A percentile compares a stretch with the other conserved stretches of the same genome.
phyloP scores from a whole-genome alignment of 2,329 filamentous ascomycete species.

The Venturia nashicola region DNA sequence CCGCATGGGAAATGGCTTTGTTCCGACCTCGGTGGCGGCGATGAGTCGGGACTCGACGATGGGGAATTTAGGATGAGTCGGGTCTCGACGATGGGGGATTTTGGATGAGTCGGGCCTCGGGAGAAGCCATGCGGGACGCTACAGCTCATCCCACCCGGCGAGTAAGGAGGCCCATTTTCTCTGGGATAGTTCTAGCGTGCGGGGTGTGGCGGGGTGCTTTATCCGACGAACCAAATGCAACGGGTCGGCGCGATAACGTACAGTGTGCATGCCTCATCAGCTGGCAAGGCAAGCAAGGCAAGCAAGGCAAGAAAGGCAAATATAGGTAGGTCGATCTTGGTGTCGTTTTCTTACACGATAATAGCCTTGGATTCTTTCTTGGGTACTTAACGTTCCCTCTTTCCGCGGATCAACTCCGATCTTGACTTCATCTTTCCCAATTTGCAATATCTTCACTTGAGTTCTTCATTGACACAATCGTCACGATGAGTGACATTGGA shows the following conservation, averaged over 20 bases:
- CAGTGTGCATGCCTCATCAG: neutral
- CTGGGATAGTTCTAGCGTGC: too few species aligned
- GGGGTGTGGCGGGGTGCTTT: too few species aligned
- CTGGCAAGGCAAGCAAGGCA: neutral
- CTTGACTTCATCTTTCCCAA: neutral
- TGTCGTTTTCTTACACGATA: neutral
- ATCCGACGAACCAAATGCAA: neutral
- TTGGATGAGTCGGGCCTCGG: too few species aligned
- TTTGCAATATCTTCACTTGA: neutral
- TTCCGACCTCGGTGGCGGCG: too few species aligned
- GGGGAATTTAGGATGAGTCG: too few species aligned
- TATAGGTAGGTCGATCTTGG: neutral
- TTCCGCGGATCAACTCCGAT: neutral
- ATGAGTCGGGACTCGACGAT: too few species aligned
- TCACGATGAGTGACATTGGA: neutral
- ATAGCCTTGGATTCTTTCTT: neutral
- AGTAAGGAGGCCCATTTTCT: too few species aligned
- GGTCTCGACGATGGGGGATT: too few species aligned
- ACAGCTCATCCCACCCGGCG: too few species aligned
- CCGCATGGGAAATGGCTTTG: too few species aligned
- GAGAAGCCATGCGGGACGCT: too few species aligned
- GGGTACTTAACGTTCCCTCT: neutral
- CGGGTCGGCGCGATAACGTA: neutral
- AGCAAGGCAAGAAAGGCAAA: neutral
- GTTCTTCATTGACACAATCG: slow-evolving; percentile 1